These are phyloP conservation scores for Colletotrichum costaricense DNA, from an alignment of 2,329 filamentous ascomycete species.

Conservation along the genomic window DNA sequence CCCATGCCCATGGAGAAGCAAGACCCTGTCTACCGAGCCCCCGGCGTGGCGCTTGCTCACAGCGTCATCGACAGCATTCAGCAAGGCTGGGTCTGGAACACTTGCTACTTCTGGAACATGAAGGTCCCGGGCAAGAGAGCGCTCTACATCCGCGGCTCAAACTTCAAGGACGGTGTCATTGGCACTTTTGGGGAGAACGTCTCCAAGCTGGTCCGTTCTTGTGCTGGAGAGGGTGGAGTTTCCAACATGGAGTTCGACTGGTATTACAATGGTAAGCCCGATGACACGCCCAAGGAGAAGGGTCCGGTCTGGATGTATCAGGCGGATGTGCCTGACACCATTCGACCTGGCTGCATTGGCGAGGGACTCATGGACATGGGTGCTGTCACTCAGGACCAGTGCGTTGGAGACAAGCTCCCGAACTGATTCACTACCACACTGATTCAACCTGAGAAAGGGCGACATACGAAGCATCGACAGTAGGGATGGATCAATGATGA, in stretches of 20 bases:
- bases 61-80: constrained; percentile 2
- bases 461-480: no score
- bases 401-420: neutral
- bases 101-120: constrained; percentile 20
- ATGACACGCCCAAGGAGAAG: neutral
- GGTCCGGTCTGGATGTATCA: constrained; percentile 6
- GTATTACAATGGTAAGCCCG: neutral
- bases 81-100: constrained; percentile 36
- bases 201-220: no score
- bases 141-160: constrained; percentile 5
- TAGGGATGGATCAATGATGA: neutral
- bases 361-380: neutral
- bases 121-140: neutral
- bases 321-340: neutral
- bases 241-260: no score
- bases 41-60: constrained; percentile 32
- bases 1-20: constrained; percentile 35
- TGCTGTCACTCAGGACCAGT: neutral
- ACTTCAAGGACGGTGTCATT: constrained; percentile 7
- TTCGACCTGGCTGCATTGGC: neutral
- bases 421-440: neutral
- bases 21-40: constrained; percentile 33
- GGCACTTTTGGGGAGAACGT: no score
- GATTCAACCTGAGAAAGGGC: neutral
- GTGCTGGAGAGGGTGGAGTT: no score